A percentile compares a stretch with the other conserved stretches of the same genome.
Evolutionary conservation across 2,329 filamentous ascomycete species (phyloP).

Genomic region (Malbranchea cinnamomea): DNA sequence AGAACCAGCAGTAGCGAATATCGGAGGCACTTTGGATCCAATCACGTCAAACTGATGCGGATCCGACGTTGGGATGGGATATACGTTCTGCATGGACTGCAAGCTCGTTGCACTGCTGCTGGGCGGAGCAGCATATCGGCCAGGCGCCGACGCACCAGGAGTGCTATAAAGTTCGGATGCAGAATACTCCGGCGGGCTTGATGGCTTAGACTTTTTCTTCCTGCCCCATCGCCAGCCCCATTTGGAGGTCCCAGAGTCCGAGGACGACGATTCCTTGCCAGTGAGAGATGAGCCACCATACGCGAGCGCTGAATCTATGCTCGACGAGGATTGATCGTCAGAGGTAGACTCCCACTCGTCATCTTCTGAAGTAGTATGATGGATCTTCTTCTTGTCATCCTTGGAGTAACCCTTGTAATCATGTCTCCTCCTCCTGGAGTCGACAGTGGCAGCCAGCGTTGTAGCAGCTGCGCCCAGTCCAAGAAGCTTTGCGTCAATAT

Average conservation of each 20-base stretch:
- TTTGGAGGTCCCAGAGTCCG: conserved; percentile 40
- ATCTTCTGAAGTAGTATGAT: conserved; percentile 29
- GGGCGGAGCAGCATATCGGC: conserved; percentile 13
- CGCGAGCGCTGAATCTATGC: conserved; percentile 43
- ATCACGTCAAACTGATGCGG: conserved; percentile 48
- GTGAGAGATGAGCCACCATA: conserved; percentile 38
- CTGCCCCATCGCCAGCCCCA: conserved; percentile 49
- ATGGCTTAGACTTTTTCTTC: conserved; percentile 23
- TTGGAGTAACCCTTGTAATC: conserved; percentile 20
- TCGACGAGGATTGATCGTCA: conserved; percentile 37
- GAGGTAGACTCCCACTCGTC: conserved; percentile 47
- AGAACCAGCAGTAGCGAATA: too few species aligned
- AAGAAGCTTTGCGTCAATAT: conserved; percentile 33
- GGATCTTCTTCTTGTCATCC: conserved; percentile 9
- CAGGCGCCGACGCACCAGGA: conserved; percentile 10
- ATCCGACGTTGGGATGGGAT: conserved; percentile 52
- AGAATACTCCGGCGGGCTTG: neutral
- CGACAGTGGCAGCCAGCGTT: conserved; percentile 29
- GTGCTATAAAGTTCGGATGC: conserved; percentile 1
- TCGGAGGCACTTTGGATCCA: too few species aligned
- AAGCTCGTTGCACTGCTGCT: conserved; percentile 31
- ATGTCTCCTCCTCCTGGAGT: conserved; percentile 20
- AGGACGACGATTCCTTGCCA: conserved; percentile 38
- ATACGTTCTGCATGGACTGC: conserved; percentile 46
- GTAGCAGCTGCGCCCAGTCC: conserved; percentile 34